A percentile compares a stretch with the other conserved stretches of the same genome.
Conservation (phyloP, 2,329 filamentous ascomycete genomes). For the Aspergillus fijiensis region DNA sequence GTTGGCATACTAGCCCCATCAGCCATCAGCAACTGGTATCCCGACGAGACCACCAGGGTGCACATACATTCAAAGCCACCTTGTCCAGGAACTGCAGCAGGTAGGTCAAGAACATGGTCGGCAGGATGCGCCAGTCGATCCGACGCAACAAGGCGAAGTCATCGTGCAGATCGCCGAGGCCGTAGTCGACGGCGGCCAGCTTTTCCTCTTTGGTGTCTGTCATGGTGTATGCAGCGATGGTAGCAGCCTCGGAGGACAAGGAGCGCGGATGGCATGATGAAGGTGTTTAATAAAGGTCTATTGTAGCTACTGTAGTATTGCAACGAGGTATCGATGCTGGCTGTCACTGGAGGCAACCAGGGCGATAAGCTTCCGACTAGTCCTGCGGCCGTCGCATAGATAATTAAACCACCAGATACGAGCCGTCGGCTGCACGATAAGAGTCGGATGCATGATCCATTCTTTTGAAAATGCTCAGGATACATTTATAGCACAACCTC, state of each 20-base stretch:
- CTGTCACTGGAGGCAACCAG: not conserved
- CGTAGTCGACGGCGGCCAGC: slow-evolving; percentile 17
- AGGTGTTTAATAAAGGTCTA: too few relatives aligned
- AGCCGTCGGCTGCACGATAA: slow-evolving; percentile 8
- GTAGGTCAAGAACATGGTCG: slow-evolving; percentile 62
- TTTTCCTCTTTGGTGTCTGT: slow-evolving; percentile 6
- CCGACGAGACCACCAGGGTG: too few relatives aligned
- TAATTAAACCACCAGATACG: slow-evolving; percentile 13
- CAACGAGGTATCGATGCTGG: slow-evolving; percentile 3
- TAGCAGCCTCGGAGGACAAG: too few relatives aligned
- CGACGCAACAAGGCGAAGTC: slow-evolving; percentile 53
- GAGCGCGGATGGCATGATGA: too few relatives aligned
- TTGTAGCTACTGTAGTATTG: not conserved
- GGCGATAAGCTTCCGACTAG: not conserved
- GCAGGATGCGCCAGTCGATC: slow-evolving; percentile 60
- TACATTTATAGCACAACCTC: not conserved
- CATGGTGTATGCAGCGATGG: not conserved
- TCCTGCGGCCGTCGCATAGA: slow-evolving; percentile 26
- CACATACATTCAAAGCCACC: slow-evolving; percentile 58
- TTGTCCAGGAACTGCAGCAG: slow-evolving; percentile 66
- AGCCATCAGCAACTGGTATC: not conserved
- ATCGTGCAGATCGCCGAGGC: slow-evolving; percentile 35
- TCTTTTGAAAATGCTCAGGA: not conserved
- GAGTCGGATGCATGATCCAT: not conserved
- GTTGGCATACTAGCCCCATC: slow-evolving; percentile 55